Evolutionary conservation across 768 basidiomycete species (phyloP).

Genomic region (Tulasnella sp.): DNA sequence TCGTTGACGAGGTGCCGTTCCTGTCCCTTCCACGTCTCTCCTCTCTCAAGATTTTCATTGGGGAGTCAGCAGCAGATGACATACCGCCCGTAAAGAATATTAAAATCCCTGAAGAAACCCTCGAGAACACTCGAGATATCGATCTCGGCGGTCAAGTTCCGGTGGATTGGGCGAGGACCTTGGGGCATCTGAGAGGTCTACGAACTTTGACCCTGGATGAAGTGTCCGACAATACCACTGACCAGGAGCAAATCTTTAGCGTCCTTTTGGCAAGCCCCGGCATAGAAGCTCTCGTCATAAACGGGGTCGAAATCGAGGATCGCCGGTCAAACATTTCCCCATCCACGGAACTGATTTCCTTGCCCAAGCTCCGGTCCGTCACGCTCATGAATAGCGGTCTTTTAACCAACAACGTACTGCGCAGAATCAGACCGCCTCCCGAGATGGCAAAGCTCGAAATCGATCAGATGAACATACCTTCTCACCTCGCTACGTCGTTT

Average conservation of each 20-base stretch:
- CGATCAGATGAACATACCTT: not conserved
- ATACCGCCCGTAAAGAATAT: not conserved
- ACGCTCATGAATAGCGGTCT: not conserved
- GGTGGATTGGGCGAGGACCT: not conserved
- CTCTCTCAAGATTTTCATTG: not conserved
- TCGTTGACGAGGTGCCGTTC: not conserved
- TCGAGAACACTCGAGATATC: not conserved
- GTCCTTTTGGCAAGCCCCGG: not conserved
- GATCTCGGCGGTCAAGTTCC: not conserved
- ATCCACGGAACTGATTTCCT: not conserved
- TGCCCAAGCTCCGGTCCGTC: not conserved
- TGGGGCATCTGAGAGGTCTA: not conserved
- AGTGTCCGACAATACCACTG: not conserved
- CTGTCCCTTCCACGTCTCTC: not conserved
- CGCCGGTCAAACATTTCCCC: too few species aligned
- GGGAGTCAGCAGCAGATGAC: not conserved
- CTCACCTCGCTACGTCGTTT: not conserved
- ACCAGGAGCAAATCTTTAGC: not conserved
- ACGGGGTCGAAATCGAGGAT: not conserved
- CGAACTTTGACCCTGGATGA: not conserved
- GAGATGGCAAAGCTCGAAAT: not conserved
- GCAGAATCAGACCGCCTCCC: not conserved
- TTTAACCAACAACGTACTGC: not conserved
- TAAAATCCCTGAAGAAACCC: not conserved
- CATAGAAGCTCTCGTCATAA: not conserved